phyloP scores from a whole-genome alignment of 495 filamentous ascomycete genomes.

The Neurospora sp. region DNA sequence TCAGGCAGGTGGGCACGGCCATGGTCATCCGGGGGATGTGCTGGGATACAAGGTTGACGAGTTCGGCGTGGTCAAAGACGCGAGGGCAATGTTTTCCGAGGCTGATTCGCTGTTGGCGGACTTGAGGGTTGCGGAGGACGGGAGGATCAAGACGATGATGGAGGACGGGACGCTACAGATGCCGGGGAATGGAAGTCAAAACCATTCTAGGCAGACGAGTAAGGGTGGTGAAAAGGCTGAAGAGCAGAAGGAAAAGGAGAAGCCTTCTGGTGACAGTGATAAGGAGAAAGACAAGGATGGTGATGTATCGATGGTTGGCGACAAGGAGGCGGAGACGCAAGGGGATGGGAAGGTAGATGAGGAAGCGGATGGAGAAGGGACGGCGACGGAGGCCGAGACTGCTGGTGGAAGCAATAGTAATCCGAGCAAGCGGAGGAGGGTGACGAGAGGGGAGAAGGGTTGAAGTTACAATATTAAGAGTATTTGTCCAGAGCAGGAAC shows the following conservation, averaged over 20 bases:
- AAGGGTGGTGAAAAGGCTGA: neutral
- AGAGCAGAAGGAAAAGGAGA: neutral
- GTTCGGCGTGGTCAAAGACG: conserved; percentile 72
- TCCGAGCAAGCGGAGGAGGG: conserved; percentile 4
- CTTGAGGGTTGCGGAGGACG: conserved; percentile 28
- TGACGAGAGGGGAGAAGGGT: conserved; percentile 1
- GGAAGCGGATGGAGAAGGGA: conserved; percentile 8
- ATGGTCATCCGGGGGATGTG: conserved; percentile 30
- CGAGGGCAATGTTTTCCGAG: conserved; percentile 71
- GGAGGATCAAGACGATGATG: conserved; percentile 2
- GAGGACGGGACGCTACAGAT: conserved; percentile 22
- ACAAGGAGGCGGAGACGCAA: conserved; percentile 7
- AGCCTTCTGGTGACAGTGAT: neutral
- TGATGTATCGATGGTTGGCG: neutral
- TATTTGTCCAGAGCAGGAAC: neutral
- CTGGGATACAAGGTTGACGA: conserved; percentile 52
- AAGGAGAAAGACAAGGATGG: conserved; percentile 4
- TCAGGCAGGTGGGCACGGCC: conserved; percentile 18
- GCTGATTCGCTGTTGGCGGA: conserved; percentile 53
- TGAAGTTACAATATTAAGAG: neutral
- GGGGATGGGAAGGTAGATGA: neutral
- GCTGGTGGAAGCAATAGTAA: neutral
- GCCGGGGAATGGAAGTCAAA: neutral
- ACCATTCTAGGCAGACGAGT: neutral
- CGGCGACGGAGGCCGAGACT: conserved; percentile 9